phyloP scores from a whole-genome alignment of 306 rosid genomes.

The Vigna trinervia region DNA sequence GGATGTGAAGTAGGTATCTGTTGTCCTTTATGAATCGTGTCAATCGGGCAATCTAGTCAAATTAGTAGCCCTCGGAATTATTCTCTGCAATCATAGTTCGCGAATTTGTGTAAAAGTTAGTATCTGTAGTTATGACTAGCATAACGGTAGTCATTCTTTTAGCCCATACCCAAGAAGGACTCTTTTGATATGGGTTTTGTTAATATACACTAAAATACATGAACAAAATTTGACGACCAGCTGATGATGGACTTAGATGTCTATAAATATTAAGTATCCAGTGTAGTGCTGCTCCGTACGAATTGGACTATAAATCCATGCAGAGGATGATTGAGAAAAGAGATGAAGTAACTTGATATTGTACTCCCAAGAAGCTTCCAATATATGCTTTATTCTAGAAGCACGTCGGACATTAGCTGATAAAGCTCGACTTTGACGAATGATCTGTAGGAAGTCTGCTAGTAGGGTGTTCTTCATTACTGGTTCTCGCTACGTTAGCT shows the following conservation, averaged over 20 bases:
- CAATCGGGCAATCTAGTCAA: not conserved
- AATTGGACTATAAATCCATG: constrained; percentile 4
- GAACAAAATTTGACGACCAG: not conserved
- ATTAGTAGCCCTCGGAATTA: not conserved
- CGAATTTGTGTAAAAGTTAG: not conserved
- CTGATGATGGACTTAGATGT: not conserved
- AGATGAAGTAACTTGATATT: constrained; percentile 11
- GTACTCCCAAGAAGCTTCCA: constrained; percentile 16
- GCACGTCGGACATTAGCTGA: not conserved
- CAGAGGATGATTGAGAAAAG: constrained; percentile 13
- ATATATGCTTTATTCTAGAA: not conserved
- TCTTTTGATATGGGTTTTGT: not conserved
- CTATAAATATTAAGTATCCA: not conserved
- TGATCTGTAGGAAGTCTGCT: constrained; percentile 1
- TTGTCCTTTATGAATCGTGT: not conserved
- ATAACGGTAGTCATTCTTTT: not conserved
- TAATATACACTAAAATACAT: not conserved
- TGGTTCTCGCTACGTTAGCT: not conserved
- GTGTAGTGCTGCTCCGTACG: constrained; percentile 6
- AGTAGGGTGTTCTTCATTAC: not conserved
- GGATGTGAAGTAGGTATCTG: constrained; percentile 28
- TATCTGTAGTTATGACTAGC: not conserved
- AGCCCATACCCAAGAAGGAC: not conserved
- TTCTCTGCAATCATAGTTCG: not conserved
- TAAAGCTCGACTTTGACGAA: constrained; percentile 1